Base-by-base conservation (phyloP, 805 yeast genomes). In the Metschnikowia cerradonensis region DNA sequence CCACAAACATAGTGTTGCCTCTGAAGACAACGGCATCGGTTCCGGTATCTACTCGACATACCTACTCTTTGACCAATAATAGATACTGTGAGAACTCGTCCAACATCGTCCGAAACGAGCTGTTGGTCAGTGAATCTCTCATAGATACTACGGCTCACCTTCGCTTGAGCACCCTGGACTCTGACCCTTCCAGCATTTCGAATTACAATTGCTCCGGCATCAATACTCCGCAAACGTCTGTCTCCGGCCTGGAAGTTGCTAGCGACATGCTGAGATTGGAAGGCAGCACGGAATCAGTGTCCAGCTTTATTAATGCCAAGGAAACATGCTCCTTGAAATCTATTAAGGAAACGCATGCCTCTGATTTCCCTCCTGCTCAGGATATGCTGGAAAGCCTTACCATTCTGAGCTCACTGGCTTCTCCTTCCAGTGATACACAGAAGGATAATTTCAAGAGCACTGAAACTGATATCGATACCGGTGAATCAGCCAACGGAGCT, bases 171-270 rank as follows among this genome's bases (percentile, higher is more conserved):
- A 26, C 44, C 1, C 54, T 50, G 51, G 56, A 62, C 47, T 58
- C 61, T 10, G 54, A 55, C 22, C 63, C 71, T 19, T 61, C 65
- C 14, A 58, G 64, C 32, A 35, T 61, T 11, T 59, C 63, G n/a
- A 60, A 58, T 49, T 63, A 58, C 45, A 61, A 54, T 48, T 53
- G 65, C 22, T 58, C 67, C 8, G 51, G 57, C 22, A 57, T 67
- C 3, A 67, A 62, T 40, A 68, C 73, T 2, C 72, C 73, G 2
- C 65, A 65, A 15, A 67, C 73, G 1, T 65, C 70, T 2, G 62
- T 68, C 22, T 52, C 55, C n/a, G 56, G 54, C 17, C 49, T 54
- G 4, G 61, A 58, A 19, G 40, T 35, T 20, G 52, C 46, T 3
- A 40, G 41, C 23, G 60, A 57, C 23, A 49, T 38, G 22, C 39